Percentiles rank a stretch among this genome's conserved stretches.
These are phyloP conservation scores for Tubosaeta brunneosetosa DNA, from an alignment of 768 basidiomycete genomes.

Conservation along the genomic window DNA sequence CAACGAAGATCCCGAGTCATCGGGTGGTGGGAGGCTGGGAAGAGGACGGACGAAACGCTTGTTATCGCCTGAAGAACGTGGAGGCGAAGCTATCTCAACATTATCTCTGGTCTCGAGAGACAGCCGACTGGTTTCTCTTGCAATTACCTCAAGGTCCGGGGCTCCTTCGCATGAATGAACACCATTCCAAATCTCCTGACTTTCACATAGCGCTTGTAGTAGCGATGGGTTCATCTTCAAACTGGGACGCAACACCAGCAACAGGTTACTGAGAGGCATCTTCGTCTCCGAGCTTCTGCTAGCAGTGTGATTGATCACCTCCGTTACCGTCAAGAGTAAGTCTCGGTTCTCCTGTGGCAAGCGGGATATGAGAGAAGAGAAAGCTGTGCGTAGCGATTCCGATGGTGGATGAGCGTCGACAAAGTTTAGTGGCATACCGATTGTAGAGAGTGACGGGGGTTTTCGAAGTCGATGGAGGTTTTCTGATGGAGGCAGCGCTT, in stretches of 20 bases:
- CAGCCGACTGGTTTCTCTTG: background rate
- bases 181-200: constrained; percentile 58
- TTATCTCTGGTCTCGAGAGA: background rate
- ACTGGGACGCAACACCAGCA: constrained; percentile 86
- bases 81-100: background rate
- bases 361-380: constrained; percentile 59
- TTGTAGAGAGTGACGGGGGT: constrained; percentile 74
- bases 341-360: constrained; percentile 81
- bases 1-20: constrained; percentile 6
- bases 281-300: constrained; percentile 67
- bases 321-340: constrained; percentile 74
- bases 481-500: constrained; percentile 32
- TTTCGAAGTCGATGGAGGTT: constrained; percentile 50
- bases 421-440: constrained; percentile 63
- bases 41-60: constrained; percentile 21
- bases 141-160: constrained; percentile 1
- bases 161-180: constrained; percentile 6
- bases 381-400: constrained; percentile 47
- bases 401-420: constrained; percentile 60
- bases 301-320: constrained; percentile 75
- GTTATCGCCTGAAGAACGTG: constrained; percentile 9
- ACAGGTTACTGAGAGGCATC: constrained; percentile 88
- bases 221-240: constrained; percentile 73
- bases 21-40: constrained; percentile 20
- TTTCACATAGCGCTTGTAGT: constrained; percentile 69